phyloP scores from a whole-genome alignment of 345 rosid genomes.

The Populus pruinosa region DNA sequence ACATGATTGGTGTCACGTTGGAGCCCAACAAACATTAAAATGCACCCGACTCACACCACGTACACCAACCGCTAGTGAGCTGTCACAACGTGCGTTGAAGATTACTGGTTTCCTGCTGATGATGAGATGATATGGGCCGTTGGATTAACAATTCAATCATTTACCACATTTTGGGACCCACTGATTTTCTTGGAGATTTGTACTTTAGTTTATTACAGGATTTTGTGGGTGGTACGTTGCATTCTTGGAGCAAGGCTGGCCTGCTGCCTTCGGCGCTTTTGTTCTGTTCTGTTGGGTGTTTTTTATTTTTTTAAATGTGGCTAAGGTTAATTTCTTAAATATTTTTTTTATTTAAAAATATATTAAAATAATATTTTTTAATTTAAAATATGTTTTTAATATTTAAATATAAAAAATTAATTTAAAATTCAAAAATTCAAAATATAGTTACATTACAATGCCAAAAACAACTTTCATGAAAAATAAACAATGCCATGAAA shows the following conservation, averaged over 20 bases:
- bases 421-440: no score
- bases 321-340: no score
- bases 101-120: background rate
- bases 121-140: slow-evolving; percentile 34
- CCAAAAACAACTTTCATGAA: no score
- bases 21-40: background rate
- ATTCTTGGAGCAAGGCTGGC: slow-evolving; percentile 26
- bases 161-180: slow-evolving; percentile 17
- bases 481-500: no score
- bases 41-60: slow-evolving; percentile 17
- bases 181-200: background rate
- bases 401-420: no score
- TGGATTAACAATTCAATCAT: slow-evolving; percentile 22
- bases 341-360: no score
- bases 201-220: slow-evolving; percentile 2
- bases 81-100: slow-evolving; percentile 48
- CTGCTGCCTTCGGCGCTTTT: background rate
- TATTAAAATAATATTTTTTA: no score
- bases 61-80: slow-evolving; percentile 55
- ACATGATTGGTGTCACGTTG: slow-evolving; percentile 60
- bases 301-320: no score
- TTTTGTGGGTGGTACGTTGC: slow-evolving; percentile 45
- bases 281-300: no score
- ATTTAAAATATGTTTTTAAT: no score
- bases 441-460: no score